Percentiles rank a stretch among this genome's conserved stretches.
Conservation (phyloP, 345 rosid genomes). For the Jatropha curcas region DNA sequence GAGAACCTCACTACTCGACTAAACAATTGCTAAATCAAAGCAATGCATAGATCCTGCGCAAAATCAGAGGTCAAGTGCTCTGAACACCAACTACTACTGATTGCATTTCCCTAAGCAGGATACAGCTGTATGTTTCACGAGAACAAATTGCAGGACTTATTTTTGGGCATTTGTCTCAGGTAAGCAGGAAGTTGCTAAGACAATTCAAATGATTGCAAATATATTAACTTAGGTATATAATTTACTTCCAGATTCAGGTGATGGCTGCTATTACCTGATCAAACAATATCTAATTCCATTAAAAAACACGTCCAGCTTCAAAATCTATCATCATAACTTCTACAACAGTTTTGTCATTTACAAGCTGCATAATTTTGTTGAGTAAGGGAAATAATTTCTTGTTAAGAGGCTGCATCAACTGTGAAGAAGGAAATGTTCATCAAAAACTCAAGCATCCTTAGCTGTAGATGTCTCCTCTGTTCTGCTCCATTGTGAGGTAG, state of each 20-base stretch:
- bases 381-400: neutral
- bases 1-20: neutral
- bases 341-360: neutral
- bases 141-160: neutral
- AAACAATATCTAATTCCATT: neutral
- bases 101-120: neutral
- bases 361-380: neutral
- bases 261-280: neutral
- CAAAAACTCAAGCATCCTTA: neutral
- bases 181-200: no score
- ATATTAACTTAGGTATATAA: no score
- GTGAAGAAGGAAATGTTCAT: neutral
- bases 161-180: constrained; percentile 2
- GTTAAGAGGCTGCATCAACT: neutral
- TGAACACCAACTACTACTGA: neutral
- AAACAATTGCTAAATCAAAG: constrained; percentile 11
- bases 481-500: neutral
- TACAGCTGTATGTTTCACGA: neutral
- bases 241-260: neutral
- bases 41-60: neutral
- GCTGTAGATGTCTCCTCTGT: no score
- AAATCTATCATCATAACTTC: neutral
- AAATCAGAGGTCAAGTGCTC: neutral
- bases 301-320: no score
- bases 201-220: neutral